Percentiles rank a stretch among this genome's conserved stretches.
phyloP scores from a whole-genome alignment of 495 filamentous ascomycete species.

The Lasiosphaeriaceae sp. region DNA sequence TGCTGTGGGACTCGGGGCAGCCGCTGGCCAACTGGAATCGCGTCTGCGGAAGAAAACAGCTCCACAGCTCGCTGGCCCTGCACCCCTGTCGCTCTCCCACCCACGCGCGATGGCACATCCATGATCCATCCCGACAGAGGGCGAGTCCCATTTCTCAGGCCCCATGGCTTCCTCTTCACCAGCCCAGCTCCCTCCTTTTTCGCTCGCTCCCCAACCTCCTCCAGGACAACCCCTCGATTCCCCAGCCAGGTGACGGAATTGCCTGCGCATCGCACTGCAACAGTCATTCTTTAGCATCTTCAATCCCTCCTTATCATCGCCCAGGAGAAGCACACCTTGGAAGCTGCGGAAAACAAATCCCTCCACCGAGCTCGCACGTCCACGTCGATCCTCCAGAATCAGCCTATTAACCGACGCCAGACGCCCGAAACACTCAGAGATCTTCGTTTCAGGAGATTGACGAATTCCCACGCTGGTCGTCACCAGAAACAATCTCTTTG shows the following conservation, averaged over 20 bases:
- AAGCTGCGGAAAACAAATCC: not conserved
- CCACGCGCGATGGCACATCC: not conserved
- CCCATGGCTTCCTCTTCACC: not conserved
- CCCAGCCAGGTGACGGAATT: not conserved
- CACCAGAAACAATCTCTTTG: not conserved
- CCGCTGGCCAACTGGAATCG: not conserved
- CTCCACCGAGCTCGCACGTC: not conserved
- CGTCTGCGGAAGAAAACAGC: not conserved
- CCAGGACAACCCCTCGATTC: conserved; percentile 3
- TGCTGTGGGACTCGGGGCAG: not conserved
- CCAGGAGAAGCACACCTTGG: not conserved
- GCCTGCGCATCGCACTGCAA: not conserved
- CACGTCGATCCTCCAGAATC: not conserved
- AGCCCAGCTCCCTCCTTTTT: conserved; percentile 1
- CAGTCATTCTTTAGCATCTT: not conserved
- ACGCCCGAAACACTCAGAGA: not conserved
- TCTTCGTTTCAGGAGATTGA: not conserved
- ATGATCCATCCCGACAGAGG: not conserved
- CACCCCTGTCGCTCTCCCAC: not conserved
- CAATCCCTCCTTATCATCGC: not conserved
- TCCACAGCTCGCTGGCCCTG: not conserved
- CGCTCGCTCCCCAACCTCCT: conserved; percentile 2
- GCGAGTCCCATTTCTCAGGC: not conserved
- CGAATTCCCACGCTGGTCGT: not conserved
- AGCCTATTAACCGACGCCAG: not conserved